phyloP scores from a whole-genome alignment of 148 eudicot genomes.

The Camellia sinensis region DNA sequence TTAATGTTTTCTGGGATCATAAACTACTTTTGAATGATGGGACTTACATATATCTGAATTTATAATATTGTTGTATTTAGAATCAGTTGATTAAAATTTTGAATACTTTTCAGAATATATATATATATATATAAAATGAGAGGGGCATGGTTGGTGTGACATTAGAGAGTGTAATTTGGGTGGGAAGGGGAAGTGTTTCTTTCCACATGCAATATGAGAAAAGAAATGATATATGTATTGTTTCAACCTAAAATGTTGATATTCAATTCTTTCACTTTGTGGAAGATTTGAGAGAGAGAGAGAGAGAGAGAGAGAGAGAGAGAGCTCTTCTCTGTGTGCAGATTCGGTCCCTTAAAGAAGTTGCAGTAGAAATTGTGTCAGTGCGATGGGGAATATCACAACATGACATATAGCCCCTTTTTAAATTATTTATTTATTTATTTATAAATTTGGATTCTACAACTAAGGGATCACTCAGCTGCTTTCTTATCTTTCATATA shows the following conservation, averaged over 20 bases:
- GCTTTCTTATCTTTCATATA: neutral
- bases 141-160: too few relatives aligned
- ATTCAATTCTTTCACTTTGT: constrained; percentile 52
- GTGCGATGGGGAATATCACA: constrained; percentile 57
- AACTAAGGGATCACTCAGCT: neutral
- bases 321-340: constrained; percentile 17
- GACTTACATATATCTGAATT: too few relatives aligned
- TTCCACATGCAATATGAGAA: constrained; percentile 36
- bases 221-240: constrained; percentile 31
- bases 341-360: constrained; percentile 61
- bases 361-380: constrained; percentile 50
- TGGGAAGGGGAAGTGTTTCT: constrained; percentile 25
- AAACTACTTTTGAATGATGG: too few relatives aligned
- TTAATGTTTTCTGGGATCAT: too few relatives aligned
- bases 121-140: too few relatives aligned
- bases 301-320: neutral
- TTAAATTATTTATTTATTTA: neutral
- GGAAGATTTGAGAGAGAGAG: constrained; percentile 36
- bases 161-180: neutral
- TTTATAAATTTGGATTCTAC: neutral
- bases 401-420: constrained; percentile 26
- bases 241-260: constrained; percentile 50
- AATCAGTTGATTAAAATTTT: too few relatives aligned
- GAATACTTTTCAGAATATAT: too few relatives aligned
- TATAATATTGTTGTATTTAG: too few relatives aligned